Evolutionary conservation across 2,329 filamentous ascomycete genomes (phyloP), one percentile per base, ranked within the genome.

Genomic region (Aspergillus hiratsukae): DNA sequence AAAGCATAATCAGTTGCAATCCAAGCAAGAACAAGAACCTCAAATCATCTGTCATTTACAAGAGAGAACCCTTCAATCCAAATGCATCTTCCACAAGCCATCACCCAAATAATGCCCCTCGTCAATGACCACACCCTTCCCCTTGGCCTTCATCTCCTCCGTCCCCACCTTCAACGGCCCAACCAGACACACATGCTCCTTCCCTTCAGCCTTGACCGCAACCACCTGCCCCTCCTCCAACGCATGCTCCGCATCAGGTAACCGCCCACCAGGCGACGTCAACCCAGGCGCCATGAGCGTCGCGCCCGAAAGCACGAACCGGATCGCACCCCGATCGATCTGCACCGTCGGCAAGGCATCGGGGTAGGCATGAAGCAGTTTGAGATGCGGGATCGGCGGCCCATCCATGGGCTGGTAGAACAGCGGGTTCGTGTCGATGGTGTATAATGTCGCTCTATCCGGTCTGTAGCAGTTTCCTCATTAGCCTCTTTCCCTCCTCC

Each of bases 281-380:
- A 99, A 75, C 0, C 94, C 94, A 0, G 94, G 94, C 1, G 91
- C 93, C 94, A 99, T 99, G 61, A 99, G 86, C 14, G 93, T 91
- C 0, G 94, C 94, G 48, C 94, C 94, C 1, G 87, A 90, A 1
- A 99, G 84, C 27, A 99, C 93, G 77, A 99, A 99, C 59, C 94
- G 90, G 69, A 99, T 97, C 4, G 94, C 94, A 60, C 94, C 94
- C 51, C 94, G 86, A 75, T 99, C 94, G 73, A 97, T 96, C 57
- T 92, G 88, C 56, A 99, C 81, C 52, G 85, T 88, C 19, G 89
- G 87, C 73, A 99, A 93, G 57, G 86, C 88, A 64, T 85, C 79
- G 9, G 94, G 94, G 78, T 93, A 97, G 65, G 88, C 84, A 80
- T 99, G 94, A 40, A 99, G 86, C 67, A 97, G 86, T 49, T 84